Conservation (phyloP, 2,329 filamentous ascomycete genomes). For the Penicillium griseofulvum region DNA sequence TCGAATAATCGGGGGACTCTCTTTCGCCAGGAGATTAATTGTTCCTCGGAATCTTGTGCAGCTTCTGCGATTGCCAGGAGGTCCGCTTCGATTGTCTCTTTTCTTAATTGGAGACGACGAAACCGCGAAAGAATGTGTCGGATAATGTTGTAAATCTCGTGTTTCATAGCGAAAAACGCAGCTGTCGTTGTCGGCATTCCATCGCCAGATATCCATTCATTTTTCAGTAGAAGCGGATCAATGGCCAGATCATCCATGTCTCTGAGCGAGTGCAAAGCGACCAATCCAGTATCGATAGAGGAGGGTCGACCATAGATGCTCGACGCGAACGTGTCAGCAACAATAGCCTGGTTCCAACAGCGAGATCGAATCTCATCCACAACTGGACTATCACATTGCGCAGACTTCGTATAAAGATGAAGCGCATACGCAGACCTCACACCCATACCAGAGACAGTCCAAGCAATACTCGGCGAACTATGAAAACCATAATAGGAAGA, state of each 20-base stretch:
- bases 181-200: slow-evolving; percentile 3
- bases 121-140: slow-evolving; percentile 26
- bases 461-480: slow-evolving; percentile 21
- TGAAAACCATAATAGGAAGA: slow-evolving; percentile 20
- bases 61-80: slow-evolving; percentile 9
- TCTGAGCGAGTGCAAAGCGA: slow-evolving; percentile 20
- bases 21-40: background rate
- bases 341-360: slow-evolving; percentile 31
- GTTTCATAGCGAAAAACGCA: slow-evolving; percentile 28
- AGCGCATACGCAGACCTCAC: slow-evolving; percentile 21
- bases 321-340: slow-evolving; percentile 30
- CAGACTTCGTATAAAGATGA: slow-evolving; percentile 15
- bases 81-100: slow-evolving; percentile 5
- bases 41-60: slow-evolving; percentile 3
- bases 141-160: slow-evolving; percentile 29
- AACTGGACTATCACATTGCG: slow-evolving; percentile 2
- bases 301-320: slow-evolving; percentile 31
- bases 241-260: slow-evolving; percentile 25
- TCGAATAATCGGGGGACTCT: slow-evolving; percentile 5
- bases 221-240: background rate
- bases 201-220: slow-evolving; percentile 13
- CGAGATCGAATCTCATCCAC: slow-evolving; percentile 28
- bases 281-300: slow-evolving; percentile 27
- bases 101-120: slow-evolving; percentile 20
- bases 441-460: slow-evolving; percentile 20